Conservation (phyloP, 441 rosid species). For the Croton laevigatus region DNA sequence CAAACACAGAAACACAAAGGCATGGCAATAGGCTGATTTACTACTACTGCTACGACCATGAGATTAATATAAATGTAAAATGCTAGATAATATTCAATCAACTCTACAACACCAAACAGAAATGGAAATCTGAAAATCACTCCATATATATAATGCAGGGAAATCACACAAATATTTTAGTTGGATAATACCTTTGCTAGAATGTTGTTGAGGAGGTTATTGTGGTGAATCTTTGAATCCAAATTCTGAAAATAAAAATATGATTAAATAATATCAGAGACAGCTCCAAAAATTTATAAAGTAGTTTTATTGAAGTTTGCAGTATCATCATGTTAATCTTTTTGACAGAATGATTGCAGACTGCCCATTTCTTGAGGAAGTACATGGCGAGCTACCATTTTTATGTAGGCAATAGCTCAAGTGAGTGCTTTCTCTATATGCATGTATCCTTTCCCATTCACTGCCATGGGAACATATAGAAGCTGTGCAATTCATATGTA, state of each 20-base stretch:
- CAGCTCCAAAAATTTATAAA: conserved; percentile 2
- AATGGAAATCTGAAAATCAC: background rate
- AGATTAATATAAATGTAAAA: background rate
- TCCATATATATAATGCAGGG: background rate
- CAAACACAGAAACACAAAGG: conserved; percentile 1
- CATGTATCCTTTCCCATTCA: background rate
- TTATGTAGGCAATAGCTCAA: background rate
- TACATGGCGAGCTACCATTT: background rate
- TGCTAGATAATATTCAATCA: background rate
- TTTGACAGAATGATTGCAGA: background rate
- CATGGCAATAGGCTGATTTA: background rate
- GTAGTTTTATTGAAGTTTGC: background rate
- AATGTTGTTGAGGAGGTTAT: conserved; percentile 87
- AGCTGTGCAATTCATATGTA: background rate
- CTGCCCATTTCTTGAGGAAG: background rate
- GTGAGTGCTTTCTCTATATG: background rate
- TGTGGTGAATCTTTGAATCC: conserved; percentile 95
- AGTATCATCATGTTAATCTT: background rate
- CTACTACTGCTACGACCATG: background rate
- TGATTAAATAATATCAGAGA: conserved; percentile 2
- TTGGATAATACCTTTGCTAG: conserved; percentile 68
- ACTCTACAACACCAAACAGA: background rate
- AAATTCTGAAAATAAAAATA: conserved; percentile 46
- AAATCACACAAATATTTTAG: background rate
- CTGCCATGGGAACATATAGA: conserved; percentile 5